phyloP scores from a whole-genome alignment of 805 yeast species.

The Saturnispora quitensis region DNA sequence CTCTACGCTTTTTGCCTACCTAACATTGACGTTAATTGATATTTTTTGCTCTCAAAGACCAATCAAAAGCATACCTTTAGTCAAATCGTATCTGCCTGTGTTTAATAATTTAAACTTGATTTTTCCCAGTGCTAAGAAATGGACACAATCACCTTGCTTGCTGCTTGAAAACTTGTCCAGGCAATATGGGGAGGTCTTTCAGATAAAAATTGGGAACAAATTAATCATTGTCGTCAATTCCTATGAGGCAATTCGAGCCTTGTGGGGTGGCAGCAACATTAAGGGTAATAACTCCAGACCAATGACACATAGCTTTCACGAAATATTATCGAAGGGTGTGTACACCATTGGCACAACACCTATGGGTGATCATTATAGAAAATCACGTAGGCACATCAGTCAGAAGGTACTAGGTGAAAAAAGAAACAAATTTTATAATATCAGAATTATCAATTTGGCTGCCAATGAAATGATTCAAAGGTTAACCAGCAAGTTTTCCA shows the following conservation, averaged over 20 bases:
- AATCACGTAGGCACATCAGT: slow-evolving; percentile 41
- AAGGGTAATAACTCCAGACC: slow-evolving; percentile 61
- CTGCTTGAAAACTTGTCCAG: slow-evolving; percentile 37
- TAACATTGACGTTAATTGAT: background rate
- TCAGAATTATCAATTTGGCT: slow-evolving; percentile 32
- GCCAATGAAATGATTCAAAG: slow-evolving; percentile 22
- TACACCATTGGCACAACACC: slow-evolving; percentile 64
- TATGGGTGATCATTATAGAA: slow-evolving; percentile 36
- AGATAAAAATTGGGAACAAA: slow-evolving; percentile 50
- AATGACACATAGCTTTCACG: slow-evolving; percentile 55
- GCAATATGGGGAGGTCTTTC: slow-evolving; percentile 43
- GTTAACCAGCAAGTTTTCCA: slow-evolving; percentile 10
- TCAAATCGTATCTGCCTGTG: slow-evolving; percentile 19
- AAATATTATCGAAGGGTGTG: slow-evolving; percentile 45
- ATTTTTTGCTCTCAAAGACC: slow-evolving; percentile 3
- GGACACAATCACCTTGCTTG: slow-evolving; percentile 35
- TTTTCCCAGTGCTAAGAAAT: slow-evolving; percentile 18
- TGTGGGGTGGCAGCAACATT: slow-evolving; percentile 43
- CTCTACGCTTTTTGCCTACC: background rate
- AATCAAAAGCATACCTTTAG: slow-evolving; percentile 17
- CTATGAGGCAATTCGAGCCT: slow-evolving; percentile 39
- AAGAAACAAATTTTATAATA: slow-evolving; percentile 26
- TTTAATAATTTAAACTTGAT: slow-evolving; percentile 20
- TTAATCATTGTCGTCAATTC: slow-evolving; percentile 61
- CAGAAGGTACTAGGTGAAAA: slow-evolving; percentile 32